Conservation (phyloP, 2,329 filamentous ascomycete species). For the Sporothrix sp. region DNA sequence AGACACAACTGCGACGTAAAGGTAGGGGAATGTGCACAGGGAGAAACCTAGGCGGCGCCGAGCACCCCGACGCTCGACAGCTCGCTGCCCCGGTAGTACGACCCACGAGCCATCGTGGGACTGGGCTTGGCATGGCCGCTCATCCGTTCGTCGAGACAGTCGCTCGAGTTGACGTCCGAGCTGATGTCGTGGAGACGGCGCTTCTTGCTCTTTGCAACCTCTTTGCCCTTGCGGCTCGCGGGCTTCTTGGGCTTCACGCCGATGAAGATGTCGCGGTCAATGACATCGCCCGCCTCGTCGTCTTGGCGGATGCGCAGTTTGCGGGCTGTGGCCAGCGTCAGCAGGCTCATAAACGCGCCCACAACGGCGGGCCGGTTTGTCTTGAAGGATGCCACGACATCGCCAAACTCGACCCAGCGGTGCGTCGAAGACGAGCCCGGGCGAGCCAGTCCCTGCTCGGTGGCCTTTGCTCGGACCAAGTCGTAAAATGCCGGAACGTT, state of each 20-base stretch:
- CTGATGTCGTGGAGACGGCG: slow-evolving; percentile 11
- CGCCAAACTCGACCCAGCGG: slow-evolving; percentile 16
- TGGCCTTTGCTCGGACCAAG: slow-evolving; percentile 8
- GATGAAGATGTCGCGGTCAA: slow-evolving; percentile 15
- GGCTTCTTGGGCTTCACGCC: slow-evolving; percentile 7
- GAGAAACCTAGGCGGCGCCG: background rate
- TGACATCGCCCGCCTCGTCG: background rate
- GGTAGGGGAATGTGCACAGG: background rate
- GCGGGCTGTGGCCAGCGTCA: slow-evolving; percentile 14
- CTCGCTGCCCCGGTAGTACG: background rate
- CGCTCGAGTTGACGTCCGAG: slow-evolving; percentile 5
- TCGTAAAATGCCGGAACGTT: slow-evolving; percentile 1
- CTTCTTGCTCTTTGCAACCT: slow-evolving; percentile 9
- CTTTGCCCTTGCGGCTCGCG: background rate
- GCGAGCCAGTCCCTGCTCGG: background rate
- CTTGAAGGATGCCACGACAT: slow-evolving; percentile 10
- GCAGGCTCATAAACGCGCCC: slow-evolving; percentile 18
- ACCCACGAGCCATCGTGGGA: background rate
- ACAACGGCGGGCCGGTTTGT: slow-evolving; percentile 13
- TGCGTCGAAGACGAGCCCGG: background rate
- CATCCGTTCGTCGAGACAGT: slow-evolving; percentile 7
- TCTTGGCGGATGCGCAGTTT: slow-evolving; percentile 14
- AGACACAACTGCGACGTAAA: background rate
- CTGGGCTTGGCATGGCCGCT: slow-evolving; percentile 5
- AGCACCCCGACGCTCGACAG: background rate